Conservation (phyloP, 176 grass and related monocot genomes). For the Panicum miliaceum region DNA sequence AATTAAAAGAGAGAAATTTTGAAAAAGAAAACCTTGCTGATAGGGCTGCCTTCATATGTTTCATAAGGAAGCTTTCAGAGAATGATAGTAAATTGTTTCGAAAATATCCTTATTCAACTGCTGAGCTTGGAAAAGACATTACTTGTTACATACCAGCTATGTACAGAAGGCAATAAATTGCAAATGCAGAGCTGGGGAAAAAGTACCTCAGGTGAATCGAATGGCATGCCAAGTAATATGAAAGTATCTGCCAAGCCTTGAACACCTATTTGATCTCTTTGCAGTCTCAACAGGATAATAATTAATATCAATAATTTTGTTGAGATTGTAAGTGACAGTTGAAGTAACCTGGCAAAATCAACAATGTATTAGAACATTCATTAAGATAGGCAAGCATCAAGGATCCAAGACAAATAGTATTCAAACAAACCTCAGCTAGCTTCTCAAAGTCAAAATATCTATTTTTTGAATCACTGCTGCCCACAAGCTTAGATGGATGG, state of each 20-base stretch:
- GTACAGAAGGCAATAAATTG: background rate
- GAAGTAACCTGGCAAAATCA: slow-evolving; percentile 65
- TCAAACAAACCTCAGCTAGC: slow-evolving; percentile 77
- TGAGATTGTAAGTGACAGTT: slow-evolving; percentile 70
- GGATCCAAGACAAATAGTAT: background rate
- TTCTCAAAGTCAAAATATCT: slow-evolving; percentile 99
- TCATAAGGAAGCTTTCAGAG: slow-evolving; percentile 93
- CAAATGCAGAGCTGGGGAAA: background rate
- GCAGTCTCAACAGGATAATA: slow-evolving; percentile 85
- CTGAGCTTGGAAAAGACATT: slow-evolving; percentile 68
- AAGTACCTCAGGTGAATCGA: slow-evolving; percentile 88
- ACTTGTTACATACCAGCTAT: slow-evolving; percentile 35
- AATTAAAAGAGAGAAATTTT: background rate
- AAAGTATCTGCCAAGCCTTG: slow-evolving; percentile 95
- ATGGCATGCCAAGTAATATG: slow-evolving; percentile 97
- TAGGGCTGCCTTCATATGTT: slow-evolving; percentile 86
- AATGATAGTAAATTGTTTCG: slow-evolving; percentile 85
- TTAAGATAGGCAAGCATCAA: background rate
- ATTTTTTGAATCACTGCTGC: slow-evolving; percentile 75
- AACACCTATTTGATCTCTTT: slow-evolving; percentile 85
- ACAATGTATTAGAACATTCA: slow-evolving; percentile 30
- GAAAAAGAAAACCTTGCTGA: slow-evolving; percentile 70
- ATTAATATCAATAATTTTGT: slow-evolving; percentile 91
- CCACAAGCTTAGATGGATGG: slow-evolving; percentile 93
- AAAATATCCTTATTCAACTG: slow-evolving; percentile 93